Conservation (phyloP, 345 rosid genomes). For the Arabidopsis arenosa region DNA sequence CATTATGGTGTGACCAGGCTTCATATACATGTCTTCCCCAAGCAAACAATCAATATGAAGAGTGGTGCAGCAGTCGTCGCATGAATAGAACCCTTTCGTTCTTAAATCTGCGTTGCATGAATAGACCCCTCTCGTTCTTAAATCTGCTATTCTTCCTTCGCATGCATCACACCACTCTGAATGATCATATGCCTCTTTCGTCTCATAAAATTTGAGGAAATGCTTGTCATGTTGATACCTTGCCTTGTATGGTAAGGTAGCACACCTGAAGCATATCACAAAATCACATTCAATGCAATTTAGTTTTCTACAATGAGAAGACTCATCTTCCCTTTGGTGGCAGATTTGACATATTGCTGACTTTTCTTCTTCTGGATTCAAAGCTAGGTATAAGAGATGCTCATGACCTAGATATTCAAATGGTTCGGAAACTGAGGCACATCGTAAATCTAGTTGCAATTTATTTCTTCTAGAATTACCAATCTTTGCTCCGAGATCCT, state of each 20-base stretch:
- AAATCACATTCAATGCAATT: neutral
- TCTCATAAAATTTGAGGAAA: neutral
- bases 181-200: neutral
- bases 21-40: too few relatives aligned
- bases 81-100: neutral
- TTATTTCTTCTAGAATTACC: too few relatives aligned
- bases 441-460: neutral
- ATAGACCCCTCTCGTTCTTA: neutral
- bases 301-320: neutral
- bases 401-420: conserved; percentile 10
- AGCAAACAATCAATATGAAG: neutral
- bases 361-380: neutral
- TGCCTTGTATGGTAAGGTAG: neutral
- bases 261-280: neutral
- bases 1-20: too few relatives aligned
- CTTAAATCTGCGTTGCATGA: neutral
- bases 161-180: neutral
- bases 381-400: neutral
- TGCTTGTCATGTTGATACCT: neutral
- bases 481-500: too few relatives aligned
- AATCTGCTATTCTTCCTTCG: neutral
- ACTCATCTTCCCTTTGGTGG: neutral
- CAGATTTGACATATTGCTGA: neutral
- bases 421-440: conserved; percentile 12
- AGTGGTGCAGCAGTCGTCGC: conserved; percentile 4